Evolutionary conservation across 1,284 basidiomycete genomes (phyloP), one percentile per base, ranked within the genome.

Genomic region (Vanrija sp.): DNA sequence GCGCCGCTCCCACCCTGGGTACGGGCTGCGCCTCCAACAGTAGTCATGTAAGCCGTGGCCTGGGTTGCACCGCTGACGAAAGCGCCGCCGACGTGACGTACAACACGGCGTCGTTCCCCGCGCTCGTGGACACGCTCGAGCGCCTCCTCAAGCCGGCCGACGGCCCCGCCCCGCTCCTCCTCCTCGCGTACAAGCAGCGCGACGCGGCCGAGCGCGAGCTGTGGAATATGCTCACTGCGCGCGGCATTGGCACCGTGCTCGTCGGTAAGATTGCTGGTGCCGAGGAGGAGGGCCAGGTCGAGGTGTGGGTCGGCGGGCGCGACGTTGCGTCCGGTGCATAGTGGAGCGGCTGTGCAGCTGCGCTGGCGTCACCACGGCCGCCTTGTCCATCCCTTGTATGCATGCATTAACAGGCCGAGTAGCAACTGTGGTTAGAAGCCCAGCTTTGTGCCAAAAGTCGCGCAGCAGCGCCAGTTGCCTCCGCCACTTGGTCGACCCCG

Each of bases 31-130:
- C 47, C 47, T 55, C 65, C 71, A 2, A 43, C 65, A n/a, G 46
- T 75, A 3, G 59, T 76, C 53, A 61, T 76, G 74, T 74, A 46
- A 56, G 72, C 63, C 12, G 20, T 16, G 14, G 10, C 38, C 18
- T 3, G 20, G n/a, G 3, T 3, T 24, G 20, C 43, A 24, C 3
- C 19, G 47, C 53, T 57, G 24, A 57, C 45, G 24, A 18, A 24
- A 89, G 89, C 51, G 89, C 92, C 82, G 88, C 89, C 14, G 90
- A 94, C 65, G 88, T 93, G 9, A 86, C 89, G 0, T 93, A 93
- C 77, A 93, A 93, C 74, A 89, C 87, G 0, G 76, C 84, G 1
- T 88, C 88, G 1, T 94, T 93, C 73, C 82, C 85, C 6, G 54
- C 61, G 0, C 66, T 76, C 10, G 53, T 74, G 9, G 49, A 41